These are phyloP conservation scores for Leptoxyphium fumago DNA, from an alignment of 2,329 filamentous ascomycete genomes.

Conservation along the genomic window DNA sequence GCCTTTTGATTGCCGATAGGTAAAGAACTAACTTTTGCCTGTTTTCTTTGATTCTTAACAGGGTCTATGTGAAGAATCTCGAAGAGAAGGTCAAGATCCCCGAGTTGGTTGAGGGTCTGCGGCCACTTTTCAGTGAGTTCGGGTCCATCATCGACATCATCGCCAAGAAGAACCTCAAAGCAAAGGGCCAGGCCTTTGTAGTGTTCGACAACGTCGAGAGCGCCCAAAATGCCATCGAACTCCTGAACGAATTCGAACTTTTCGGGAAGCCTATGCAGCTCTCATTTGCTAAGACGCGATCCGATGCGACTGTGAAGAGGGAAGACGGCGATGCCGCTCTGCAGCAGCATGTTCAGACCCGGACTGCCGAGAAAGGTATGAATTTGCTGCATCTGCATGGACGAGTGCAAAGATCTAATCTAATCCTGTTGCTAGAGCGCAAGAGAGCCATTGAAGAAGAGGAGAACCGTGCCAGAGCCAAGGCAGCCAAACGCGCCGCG, in stretches of 20 bases:
- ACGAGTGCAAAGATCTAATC: no score
- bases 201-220: constrained; percentile 73
- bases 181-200: constrained; percentile 90
- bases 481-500: constrained; percentile 53
- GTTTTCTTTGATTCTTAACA: constrained; percentile 1
- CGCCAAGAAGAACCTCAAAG: constrained; percentile 77
- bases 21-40: not conserved
- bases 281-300: constrained; percentile 65
- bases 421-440: constrained; percentile 33
- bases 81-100: constrained; percentile 84
- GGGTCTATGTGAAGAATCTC: constrained; percentile 56
- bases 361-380: constrained; percentile 77
- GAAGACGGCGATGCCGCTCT: constrained; percentile 67
- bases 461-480: constrained; percentile 47
- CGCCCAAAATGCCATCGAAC: constrained; percentile 70
- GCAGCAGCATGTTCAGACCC: constrained; percentile 69
- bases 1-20: not conserved
- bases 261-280: constrained; percentile 84
- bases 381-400: no score
- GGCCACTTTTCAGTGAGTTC: constrained; percentile 74
- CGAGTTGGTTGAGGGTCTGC: constrained; percentile 56
- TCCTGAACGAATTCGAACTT: constrained; percentile 81
- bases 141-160: constrained; percentile 73
- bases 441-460: constrained; percentile 63
- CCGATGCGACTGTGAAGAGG: constrained; percentile 71